A percentile compares a stretch with the other conserved stretches of the same genome.
Conservation (phyloP, 208 protist genomes). For the Leishmania turanica region DNA sequence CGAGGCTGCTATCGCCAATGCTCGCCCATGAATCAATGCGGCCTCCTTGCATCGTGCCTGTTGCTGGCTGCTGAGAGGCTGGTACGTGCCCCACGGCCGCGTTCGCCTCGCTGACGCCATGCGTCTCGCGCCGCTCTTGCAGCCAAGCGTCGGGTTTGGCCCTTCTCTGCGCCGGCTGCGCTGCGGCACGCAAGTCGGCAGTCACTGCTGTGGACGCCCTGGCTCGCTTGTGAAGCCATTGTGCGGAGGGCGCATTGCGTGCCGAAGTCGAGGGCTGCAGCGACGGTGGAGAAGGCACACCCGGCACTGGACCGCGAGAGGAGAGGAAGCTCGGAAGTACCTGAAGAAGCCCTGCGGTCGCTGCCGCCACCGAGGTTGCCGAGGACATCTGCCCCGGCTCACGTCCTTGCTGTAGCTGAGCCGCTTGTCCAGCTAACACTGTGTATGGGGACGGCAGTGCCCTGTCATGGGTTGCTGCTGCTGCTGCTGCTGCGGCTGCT, state of each 20-base stretch:
- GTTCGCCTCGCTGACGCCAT: neutral
- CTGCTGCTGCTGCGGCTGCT: neutral
- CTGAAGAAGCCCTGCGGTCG: conserved; percentile 10
- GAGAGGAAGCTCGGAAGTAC: conserved; percentile 4
- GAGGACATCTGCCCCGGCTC: neutral
- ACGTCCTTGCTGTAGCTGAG: neutral
- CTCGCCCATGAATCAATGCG: conserved; percentile 23
- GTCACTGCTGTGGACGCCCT: neutral
- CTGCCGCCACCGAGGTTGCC: neutral
- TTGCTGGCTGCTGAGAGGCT: neutral
- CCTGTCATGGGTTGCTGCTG: neutral
- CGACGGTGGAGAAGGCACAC: neutral
- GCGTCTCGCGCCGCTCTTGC: neutral
- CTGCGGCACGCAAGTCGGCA: neutral
- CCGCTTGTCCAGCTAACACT: neutral
- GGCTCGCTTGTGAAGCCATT: neutral
- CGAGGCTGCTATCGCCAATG: neutral
- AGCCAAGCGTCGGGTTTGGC: neutral
- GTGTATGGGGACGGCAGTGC: neutral
- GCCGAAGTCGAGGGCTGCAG: neutral
- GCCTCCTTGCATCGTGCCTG: neutral
- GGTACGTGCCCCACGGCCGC: neutral
- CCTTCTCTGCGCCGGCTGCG: neutral
- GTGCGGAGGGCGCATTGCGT: neutral
- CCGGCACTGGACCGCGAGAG: neutral